A percentile compares a stretch with the other conserved stretches of the same genome.
Evolutionary conservation across 2,329 filamentous ascomycete genomes (phyloP).

Genomic region (Eutypella sp.): DNA sequence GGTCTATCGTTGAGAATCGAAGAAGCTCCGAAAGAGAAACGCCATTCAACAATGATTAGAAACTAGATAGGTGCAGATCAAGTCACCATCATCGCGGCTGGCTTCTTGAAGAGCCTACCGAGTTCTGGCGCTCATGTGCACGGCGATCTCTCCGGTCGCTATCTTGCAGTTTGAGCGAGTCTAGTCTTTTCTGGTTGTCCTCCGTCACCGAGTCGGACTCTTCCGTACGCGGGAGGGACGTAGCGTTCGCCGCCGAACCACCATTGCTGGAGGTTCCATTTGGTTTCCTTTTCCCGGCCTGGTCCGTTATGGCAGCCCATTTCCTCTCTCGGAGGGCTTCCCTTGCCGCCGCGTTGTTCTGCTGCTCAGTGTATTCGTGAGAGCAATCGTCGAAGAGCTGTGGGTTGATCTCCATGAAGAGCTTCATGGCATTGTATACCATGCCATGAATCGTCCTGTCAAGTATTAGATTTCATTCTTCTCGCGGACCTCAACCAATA

Average conservation of each 20-base stretch:
- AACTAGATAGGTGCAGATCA: slow-evolving; percentile 5
- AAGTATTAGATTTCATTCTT: slow-evolving; percentile 28
- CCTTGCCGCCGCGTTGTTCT: slow-evolving; percentile 83
- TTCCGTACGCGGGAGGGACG: slow-evolving; percentile 52
- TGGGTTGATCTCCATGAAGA: slow-evolving; percentile 99
- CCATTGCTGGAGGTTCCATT: slow-evolving; percentile 30
- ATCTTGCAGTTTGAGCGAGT: slow-evolving; percentile 87
- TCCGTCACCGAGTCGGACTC: slow-evolving; percentile 76
- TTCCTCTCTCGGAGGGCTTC: slow-evolving; percentile 78
- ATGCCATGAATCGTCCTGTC: slow-evolving; percentile 94
- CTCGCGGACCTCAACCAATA: not conserved
- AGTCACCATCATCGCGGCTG: slow-evolving; percentile 36
- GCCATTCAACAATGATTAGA: slow-evolving; percentile 8
- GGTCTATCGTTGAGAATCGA: slow-evolving; percentile 20
- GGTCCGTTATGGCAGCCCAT: slow-evolving; percentile 81
- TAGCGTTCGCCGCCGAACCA: slow-evolving; percentile 33
- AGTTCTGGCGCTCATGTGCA: slow-evolving; percentile 57
- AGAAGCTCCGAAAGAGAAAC: slow-evolving; percentile 10
- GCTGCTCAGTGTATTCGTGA: slow-evolving; percentile 94
- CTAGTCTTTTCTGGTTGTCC: slow-evolving; percentile 80
- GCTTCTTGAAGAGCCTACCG: slow-evolving; percentile 49
- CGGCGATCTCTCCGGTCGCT: slow-evolving; percentile 57
- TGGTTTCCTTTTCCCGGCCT: slow-evolving; percentile 65
- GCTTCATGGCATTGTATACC: slow-evolving; percentile 99
- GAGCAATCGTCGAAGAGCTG: slow-evolving; percentile 98